Base-by-base conservation (phyloP, 2,329 filamentous ascomycete genomes). In the Penicillium aurantiogriseum region DNA sequence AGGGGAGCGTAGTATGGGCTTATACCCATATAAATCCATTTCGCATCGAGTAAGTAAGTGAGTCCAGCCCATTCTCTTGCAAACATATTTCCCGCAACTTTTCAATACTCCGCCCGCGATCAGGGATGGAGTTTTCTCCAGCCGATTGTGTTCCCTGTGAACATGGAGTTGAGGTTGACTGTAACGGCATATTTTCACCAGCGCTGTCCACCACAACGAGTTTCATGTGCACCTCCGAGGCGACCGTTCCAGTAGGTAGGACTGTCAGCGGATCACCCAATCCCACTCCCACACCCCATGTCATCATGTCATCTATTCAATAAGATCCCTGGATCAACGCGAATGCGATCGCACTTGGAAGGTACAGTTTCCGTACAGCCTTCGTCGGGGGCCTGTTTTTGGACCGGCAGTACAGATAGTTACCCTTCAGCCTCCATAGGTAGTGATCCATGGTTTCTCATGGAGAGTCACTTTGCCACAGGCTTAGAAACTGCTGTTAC, bases 371-470 rank as follows among this genome's bases (percentile, higher is more conserved):
- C 72, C 0, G 62, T 66, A 33, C 13, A 35, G 11, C 55, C 42
- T 75, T 71, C 0, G 62, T 66, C 0, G 70, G 67, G 75, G 7
- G 71, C 7, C 58, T 64, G 0, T 67, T 62, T 0, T 69, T 62
- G 40, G 74, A 74, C 42, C 66, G 63, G 23, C 76, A 78, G 52
- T 77, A 76, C 13, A 71, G 67, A 60, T 63, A 5, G 76, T 74
- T 73, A 1, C 79, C 77, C 23, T 78, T 76, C 8, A 81, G 73
- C 7, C 79, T 79, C 79, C 78, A 81, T 4, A 79, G 77, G 62
- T 80, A 19, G 78, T 79, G 61, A 81, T 73, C 79, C 78, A 81
- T 8, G 79, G 63, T 53, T 81, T 79, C 57, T 81, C 79, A 51
- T 81, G 79, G 5, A 81, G 71, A 56, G 73, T 79, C 61, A 81